phyloP scores from a whole-genome alignment of 2,329 filamentous ascomycete species.

The Aspergillus neotritici region DNA sequence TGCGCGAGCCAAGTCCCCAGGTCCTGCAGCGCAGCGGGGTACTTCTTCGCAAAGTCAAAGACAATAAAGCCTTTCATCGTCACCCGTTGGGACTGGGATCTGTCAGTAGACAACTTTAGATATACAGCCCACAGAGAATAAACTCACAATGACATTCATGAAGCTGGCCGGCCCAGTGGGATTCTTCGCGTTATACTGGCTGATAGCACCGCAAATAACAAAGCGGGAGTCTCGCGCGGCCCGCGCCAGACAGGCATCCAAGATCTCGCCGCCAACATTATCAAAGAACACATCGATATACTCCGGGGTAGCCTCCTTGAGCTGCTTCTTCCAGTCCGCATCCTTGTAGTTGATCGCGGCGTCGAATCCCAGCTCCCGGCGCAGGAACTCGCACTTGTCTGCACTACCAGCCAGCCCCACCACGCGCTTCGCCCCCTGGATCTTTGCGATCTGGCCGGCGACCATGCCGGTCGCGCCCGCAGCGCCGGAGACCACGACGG shows the following conservation, averaged over 20 bases:
- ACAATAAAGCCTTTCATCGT: conserved; percentile 68
- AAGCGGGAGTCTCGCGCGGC: conserved; percentile 60
- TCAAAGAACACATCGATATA: conserved; percentile 68
- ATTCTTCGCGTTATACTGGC: conserved; percentile 58
- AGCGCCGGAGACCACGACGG: conserved; percentile 71
- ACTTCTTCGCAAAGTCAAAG: conserved; percentile 60
- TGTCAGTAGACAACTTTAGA: conserved; percentile 10
- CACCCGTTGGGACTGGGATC: conserved; percentile 30
- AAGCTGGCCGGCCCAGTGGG: conserved; percentile 52
- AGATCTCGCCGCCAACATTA: conserved; percentile 67
- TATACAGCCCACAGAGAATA: not conserved
- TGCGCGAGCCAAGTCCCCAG: conserved; percentile 63
- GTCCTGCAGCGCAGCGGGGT: conserved; percentile 53
- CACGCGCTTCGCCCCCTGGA: conserved; percentile 58
- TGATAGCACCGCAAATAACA: conserved; percentile 66
- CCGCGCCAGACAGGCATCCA: conserved; percentile 60
- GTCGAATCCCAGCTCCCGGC: conserved; percentile 61
- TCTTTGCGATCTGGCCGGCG: conserved; percentile 71
- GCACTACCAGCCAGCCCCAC: conserved; percentile 61
- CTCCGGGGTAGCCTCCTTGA: conserved; percentile 54
- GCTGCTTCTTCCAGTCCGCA: conserved; percentile 54
- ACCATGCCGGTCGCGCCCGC: conserved; percentile 73
- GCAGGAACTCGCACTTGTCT: conserved; percentile 63
- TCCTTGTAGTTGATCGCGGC: conserved; percentile 65
- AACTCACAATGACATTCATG: conserved; percentile 37